Base-by-base conservation (phyloP, 2,329 filamentous ascomycete genomes). In the Colletotrichum spinosum region DNA sequence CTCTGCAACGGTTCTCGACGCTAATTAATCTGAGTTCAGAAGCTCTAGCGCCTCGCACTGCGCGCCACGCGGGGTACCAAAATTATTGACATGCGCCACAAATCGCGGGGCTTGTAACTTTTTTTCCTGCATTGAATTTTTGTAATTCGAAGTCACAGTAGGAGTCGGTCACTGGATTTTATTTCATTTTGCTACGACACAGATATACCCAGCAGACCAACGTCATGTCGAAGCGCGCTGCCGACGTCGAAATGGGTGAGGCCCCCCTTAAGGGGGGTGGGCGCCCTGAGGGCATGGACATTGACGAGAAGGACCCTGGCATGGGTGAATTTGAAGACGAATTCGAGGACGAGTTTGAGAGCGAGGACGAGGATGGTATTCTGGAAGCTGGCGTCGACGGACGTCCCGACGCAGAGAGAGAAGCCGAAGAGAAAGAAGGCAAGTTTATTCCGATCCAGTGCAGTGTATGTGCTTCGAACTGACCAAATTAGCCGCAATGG, bases 301-400 rank as follows among this genome's bases (percentile, higher is more conserved):
- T 92, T 56, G 88, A 92, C 70, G 76, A 81, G 69, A 82, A 82
- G 74, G 88, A 88, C 34, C 49, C 64, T 15, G 60, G 39, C 46
- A 89, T 90, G 83, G 88, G 88, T 75, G 92, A 98, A 71, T 98
- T 97, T 69, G 96, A 97, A 75, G 96, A 97, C 80, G 95, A 98
- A 75, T 97, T 95, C 71, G 93, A 95, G 78, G 92, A 95, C 73
- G 92, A 95, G 75, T 95, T 92, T 71, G 94, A 97, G 83, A 97
- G 84, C 72, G 94, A 97, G 83, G 97, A 84, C 73, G 86, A 88
- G 69, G 94, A 97, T 77, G 94, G 98, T 78, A 92, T 98, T 56
- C 81, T 97, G 66, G 95, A 98, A 80, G 95, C 96, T 5, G 95
- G 95, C 67, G 94, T 97, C 11, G 95, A 97, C 76, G 95, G 95